Evolutionary conservation across 2,329 filamentous ascomycete species (phyloP).

Genomic region (Botrytis aclada): DNA sequence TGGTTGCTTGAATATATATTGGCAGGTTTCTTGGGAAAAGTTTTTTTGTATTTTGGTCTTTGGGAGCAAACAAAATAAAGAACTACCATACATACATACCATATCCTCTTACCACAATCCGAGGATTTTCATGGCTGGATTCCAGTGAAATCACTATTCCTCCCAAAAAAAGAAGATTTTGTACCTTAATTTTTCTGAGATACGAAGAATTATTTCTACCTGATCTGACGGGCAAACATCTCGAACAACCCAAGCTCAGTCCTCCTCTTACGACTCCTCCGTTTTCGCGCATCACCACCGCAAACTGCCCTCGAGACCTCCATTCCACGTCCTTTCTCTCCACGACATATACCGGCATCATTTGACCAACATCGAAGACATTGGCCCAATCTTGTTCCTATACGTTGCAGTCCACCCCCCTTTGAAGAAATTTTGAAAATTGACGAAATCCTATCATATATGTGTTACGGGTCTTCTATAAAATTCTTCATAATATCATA

Average conservation of each 20-base stretch:
- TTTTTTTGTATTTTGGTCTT: slow-evolving; percentile 18
- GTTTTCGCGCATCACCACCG: not conserved
- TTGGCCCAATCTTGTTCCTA: slow-evolving; percentile 6
- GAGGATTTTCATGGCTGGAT: slow-evolving; percentile 34
- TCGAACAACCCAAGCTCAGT: slow-evolving; percentile 12
- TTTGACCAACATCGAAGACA: slow-evolving; percentile 12
- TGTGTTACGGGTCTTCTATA: slow-evolving; percentile 7
- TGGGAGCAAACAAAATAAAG: slow-evolving; percentile 14
- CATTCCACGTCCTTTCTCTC: slow-evolving; percentile 1
- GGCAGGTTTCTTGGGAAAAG: slow-evolving; percentile 16
- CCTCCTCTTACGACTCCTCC: slow-evolving; percentile 4
- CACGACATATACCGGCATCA: slow-evolving; percentile 12
- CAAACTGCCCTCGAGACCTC: slow-evolving; percentile 12
- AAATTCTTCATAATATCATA: not conserved
- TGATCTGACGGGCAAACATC: slow-evolving; percentile 6
- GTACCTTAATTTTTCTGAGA: slow-evolving; percentile 9
- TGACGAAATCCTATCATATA: slow-evolving; percentile 10
- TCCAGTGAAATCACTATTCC: slow-evolving; percentile 30
- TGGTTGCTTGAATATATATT: slow-evolving; percentile 21
- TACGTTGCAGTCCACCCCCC: not conserved
- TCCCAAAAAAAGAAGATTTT: slow-evolving; percentile 12
- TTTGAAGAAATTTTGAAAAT: not conserved
- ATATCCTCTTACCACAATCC: slow-evolving; percentile 7
- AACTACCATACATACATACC: slow-evolving; percentile 10
- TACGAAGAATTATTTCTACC: slow-evolving; percentile 3